Evolutionary conservation across 805 yeast genomes (phyloP).

Genomic region (Metschnikowia henanensis): DNA sequence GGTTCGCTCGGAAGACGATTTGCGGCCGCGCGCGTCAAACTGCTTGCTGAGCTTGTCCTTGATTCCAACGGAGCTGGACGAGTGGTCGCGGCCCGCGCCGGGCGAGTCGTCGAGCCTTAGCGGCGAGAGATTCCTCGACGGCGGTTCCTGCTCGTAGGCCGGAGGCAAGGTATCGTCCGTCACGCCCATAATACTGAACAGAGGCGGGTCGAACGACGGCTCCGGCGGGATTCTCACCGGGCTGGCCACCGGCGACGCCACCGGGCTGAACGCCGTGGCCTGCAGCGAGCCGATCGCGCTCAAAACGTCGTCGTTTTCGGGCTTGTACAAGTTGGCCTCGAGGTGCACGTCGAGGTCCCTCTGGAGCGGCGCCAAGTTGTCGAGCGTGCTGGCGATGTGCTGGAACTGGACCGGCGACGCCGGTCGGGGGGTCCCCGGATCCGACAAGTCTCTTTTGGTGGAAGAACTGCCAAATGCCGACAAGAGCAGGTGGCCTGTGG

Average conservation of each 20-base stretch:
- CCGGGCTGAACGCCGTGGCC: slow-evolving; percentile 18
- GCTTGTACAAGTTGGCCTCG: slow-evolving; percentile 53
- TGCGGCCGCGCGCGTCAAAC: slow-evolving; percentile 11
- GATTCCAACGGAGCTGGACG: slow-evolving; percentile 10
- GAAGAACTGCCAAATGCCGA: slow-evolving; percentile 4
- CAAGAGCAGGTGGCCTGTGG: slow-evolving; percentile 5
- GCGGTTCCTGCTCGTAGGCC: slow-evolving; percentile 11
- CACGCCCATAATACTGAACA: slow-evolving; percentile 11
- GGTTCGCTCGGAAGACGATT: slow-evolving; percentile 3
- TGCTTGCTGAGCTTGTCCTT: slow-evolving; percentile 15
- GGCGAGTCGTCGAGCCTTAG: slow-evolving; percentile 10
- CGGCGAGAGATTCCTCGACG: slow-evolving; percentile 13
- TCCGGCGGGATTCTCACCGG: slow-evolving; percentile 11
- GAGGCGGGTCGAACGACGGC: slow-evolving; percentile 19
- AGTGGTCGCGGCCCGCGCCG: not conserved
- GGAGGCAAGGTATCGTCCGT: slow-evolving; percentile 19
- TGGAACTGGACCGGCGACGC: slow-evolving; percentile 23
- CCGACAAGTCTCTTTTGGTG: not conserved
- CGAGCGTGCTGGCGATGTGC: slow-evolving; percentile 25
- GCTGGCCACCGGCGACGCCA: slow-evolving; percentile 13
- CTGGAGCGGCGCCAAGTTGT: slow-evolving; percentile 35
- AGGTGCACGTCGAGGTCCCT: slow-evolving; percentile 41
- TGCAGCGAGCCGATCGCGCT: slow-evolving; percentile 18
- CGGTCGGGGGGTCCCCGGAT: not conserved
- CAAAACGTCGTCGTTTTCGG: slow-evolving; percentile 39